These are phyloP conservation scores for Ambrosia artemisiifolia DNA, from an alignment of 129 eudicot genomes.

Conservation along the genomic window DNA sequence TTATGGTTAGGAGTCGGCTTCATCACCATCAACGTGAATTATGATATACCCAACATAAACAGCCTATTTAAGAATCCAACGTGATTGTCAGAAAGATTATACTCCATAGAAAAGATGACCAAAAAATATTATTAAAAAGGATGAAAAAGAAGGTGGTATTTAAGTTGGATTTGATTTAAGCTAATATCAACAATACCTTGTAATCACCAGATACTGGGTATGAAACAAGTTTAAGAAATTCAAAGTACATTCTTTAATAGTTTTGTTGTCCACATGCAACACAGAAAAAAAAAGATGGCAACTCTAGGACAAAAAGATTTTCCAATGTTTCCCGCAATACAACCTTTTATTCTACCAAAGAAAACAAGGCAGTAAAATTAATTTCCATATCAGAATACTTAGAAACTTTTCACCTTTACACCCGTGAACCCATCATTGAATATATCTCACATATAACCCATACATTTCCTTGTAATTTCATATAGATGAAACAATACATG, in stretches of 20 bases:
- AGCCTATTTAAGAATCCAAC: conserved; percentile 49
- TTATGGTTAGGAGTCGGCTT: conserved; percentile 46
- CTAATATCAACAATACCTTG: conserved; percentile 20
- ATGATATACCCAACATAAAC: conserved; percentile 47
- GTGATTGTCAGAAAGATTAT: conserved; percentile 34
- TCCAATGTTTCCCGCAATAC: background rate
- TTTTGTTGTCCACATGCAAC: background rate
- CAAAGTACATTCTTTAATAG: background rate
- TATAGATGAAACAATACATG: background rate
- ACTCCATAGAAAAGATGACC: conserved; percentile 18
- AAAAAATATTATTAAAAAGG: conserved; percentile 7
- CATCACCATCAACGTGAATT: conserved; percentile 47
- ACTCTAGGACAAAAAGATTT: background rate
- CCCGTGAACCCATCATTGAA: background rate
- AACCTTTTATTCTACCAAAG: background rate
- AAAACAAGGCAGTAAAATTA: background rate
- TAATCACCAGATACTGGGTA: background rate
- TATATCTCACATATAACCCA: background rate
- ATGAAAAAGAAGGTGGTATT: background rate
- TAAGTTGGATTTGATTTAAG: conserved; percentile 5
- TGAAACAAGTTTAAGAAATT: conserved; percentile 1
- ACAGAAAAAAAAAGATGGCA: conserved; percentile 1
- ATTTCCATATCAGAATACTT: background rate
- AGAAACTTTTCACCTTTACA: background rate
- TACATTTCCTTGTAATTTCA: background rate